These are phyloP conservation scores for Eragrostis tef DNA, from an alignment of 202 grass and related monocot genomes.

Conservation along the genomic window DNA sequence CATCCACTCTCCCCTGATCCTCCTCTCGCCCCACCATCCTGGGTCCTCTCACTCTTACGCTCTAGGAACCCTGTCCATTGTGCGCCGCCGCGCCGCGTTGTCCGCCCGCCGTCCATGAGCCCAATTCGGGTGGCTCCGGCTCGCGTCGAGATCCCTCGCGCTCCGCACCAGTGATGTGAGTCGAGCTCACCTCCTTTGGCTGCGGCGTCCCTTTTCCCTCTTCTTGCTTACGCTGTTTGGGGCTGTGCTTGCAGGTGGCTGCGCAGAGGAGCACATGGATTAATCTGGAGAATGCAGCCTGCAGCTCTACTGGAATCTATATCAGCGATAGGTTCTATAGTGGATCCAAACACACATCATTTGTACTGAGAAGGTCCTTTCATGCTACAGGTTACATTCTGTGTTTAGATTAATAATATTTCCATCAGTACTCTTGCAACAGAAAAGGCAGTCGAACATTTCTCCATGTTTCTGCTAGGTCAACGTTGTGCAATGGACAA, in stretches of 20 bases:
- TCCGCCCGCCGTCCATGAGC: constrained; percentile 41
- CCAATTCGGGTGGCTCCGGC: constrained; percentile 52
- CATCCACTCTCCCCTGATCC: not conserved
- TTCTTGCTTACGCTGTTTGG: constrained; percentile 20
- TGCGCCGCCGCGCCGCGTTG: not conserved
- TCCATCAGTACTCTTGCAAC: constrained; percentile 29
- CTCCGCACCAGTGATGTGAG: constrained; percentile 55
- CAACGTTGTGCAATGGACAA: constrained; percentile 53
- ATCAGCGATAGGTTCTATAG: constrained; percentile 47
- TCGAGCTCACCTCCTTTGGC: not conserved
- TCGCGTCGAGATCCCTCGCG: constrained; percentile 51
- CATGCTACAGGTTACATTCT: constrained; percentile 78
- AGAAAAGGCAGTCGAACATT: constrained; percentile 30
- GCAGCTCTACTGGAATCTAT: constrained; percentile 47
- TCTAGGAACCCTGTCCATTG: not conserved
- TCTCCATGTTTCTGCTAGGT: constrained; percentile 52
- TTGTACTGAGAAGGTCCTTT: constrained; percentile 60
- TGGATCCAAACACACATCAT: constrained; percentile 43
- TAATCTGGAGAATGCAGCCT: constrained; percentile 47
- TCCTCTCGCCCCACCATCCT: not conserved
- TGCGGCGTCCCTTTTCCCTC: constrained; percentile 31
- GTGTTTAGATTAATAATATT: constrained; percentile 8
- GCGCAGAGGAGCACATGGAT: constrained; percentile 48
- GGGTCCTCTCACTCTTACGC: not conserved
- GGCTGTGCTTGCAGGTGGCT: constrained; percentile 25